Conservation (phyloP, 371 early-diverging fungal species). For the Neoconidiobolus thromboides region DNA sequence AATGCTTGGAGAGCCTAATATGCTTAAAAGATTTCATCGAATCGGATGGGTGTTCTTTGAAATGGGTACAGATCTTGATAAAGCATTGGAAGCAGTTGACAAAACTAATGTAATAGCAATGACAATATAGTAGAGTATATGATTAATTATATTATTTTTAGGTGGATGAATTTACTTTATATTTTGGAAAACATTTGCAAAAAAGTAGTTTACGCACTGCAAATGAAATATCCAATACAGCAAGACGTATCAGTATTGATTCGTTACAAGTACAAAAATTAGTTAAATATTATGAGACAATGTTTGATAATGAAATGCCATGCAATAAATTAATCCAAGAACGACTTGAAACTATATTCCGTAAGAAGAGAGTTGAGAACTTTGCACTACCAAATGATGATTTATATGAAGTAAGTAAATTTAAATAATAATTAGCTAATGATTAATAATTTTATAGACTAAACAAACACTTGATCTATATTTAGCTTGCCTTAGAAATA, state of each 20-base stretch:
- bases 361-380: not conserved
- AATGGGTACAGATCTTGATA: conserved; percentile 56
- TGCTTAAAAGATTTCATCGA: conserved; percentile 63
- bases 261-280: conserved; percentile 31
- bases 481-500: conserved; percentile 69
- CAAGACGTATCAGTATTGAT: conserved; percentile 49
- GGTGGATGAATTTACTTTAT: conserved; percentile 57
- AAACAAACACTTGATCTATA: conserved; percentile 60
- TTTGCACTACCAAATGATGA: conserved; percentile 1
- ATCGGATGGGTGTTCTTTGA: conserved; percentile 85
- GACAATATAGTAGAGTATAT: too few relatives aligned
- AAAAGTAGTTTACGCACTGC: conserved; percentile 23
- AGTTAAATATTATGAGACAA: conserved; percentile 35
- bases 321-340: conserved; percentile 7
- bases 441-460: conserved; percentile 3
- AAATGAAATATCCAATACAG: conserved; percentile 34
- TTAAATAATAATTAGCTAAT: conserved; percentile 1
- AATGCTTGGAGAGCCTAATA: conserved; percentile 73
- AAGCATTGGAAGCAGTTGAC: conserved; percentile 40
- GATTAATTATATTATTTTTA: conserved; percentile 8
- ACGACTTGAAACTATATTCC: conserved; percentile 9
- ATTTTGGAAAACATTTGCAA: conserved; percentile 43
- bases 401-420: not conserved
- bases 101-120: conserved; percentile 14
- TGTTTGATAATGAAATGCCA: conserved; percentile 20